phyloP scores from a whole-genome alignment of 2,329 filamentous ascomycete species.

The Clathrospora elynae region DNA sequence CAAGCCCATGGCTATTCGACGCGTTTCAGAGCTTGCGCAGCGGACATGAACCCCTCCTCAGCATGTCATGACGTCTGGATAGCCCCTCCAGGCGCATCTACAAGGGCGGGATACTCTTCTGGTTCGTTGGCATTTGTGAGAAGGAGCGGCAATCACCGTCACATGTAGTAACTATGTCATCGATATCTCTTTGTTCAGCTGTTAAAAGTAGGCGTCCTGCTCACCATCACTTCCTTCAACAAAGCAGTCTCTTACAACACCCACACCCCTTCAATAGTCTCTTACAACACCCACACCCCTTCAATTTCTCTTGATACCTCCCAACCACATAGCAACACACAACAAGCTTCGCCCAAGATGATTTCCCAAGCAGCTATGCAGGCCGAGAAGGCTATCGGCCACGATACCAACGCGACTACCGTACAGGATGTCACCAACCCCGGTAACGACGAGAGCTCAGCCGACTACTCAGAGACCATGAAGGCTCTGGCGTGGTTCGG shows the following conservation, averaged over 20 bases:
- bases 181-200: conserved; percentile 8
- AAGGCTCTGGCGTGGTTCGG: conserved; percentile 82
- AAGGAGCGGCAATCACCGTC: conserved; percentile 15
- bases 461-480: conserved; percentile 67
- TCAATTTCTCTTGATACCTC: not conserved
- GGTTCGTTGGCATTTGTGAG: conserved; percentile 29
- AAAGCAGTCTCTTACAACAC: not conserved
- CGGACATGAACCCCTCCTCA: conserved; percentile 28
- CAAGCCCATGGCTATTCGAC: conserved; percentile 21
- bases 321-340: conserved; percentile 2
- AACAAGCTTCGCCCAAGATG: conserved; percentile 30
- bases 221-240: conserved; percentile 2
- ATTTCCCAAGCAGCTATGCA: conserved; percentile 63
- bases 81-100: conserved; percentile 32
- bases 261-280: not conserved
- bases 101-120: conserved; percentile 26
- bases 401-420: conserved; percentile 67
- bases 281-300: no score
- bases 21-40: conserved; percentile 10
- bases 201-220: conserved; percentile 20
- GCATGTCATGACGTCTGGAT: conserved; percentile 39
- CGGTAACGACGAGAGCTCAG: conserved; percentile 41
- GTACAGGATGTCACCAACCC: conserved; percentile 73
- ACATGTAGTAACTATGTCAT: conserved; percentile 34
- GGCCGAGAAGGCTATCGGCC: conserved; percentile 70